A percentile compares a stretch with the other conserved stretches of the same genome.
Conservation (phyloP, 345 rosid species). For the Salix caprea region DNA sequence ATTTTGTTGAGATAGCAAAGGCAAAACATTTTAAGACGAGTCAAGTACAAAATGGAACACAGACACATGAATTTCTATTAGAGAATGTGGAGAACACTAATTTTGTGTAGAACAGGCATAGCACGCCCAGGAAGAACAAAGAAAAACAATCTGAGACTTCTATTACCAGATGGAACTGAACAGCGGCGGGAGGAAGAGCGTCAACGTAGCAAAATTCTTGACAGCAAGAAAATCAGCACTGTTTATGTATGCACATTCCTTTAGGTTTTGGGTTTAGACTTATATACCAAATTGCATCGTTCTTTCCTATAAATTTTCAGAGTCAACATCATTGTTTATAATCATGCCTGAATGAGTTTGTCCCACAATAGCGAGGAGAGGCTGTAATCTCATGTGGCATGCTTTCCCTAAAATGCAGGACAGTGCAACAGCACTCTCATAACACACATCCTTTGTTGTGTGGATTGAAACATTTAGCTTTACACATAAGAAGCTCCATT, state of each 20-base stretch:
- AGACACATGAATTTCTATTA: neutral
- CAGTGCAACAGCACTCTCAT: too few relatives aligned
- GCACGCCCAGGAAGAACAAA: neutral
- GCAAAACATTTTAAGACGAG: neutral
- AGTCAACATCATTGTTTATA: neutral
- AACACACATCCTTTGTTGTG: neutral
- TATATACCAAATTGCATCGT: neutral
- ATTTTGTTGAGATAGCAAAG: neutral
- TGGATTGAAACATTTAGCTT: neutral
- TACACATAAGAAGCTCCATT: neutral
- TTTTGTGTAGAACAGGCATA: neutral
- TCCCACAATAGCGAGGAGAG: neutral
- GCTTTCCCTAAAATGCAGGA: neutral
- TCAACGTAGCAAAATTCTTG: neutral
- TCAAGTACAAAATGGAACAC: neutral
- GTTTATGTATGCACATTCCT: neutral
- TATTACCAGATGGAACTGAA: neutral
- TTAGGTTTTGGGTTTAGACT: neutral
- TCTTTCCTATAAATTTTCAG: neutral
- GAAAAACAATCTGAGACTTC: neutral
- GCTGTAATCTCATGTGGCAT: neutral
- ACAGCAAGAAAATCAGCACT: neutral
- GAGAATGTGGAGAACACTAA: neutral
- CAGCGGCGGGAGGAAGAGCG: neutral
- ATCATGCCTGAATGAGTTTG: neutral